phyloP scores from a whole-genome alignment of 352 stramenopile species.

The Phytophthora pisi region DNA sequence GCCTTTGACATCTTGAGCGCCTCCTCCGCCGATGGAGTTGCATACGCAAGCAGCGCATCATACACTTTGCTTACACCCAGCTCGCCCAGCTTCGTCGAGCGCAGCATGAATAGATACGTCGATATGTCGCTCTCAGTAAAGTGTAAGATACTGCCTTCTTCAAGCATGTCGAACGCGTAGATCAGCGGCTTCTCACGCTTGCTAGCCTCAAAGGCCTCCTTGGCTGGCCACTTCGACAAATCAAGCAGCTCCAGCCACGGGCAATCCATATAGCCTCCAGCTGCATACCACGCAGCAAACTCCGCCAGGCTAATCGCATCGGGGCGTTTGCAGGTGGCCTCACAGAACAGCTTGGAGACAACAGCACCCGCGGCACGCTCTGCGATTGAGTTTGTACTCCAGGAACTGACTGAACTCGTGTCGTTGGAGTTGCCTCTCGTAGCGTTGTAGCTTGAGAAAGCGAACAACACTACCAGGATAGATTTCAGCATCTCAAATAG shows the following conservation, averaged over 20 bases:
- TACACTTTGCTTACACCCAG: conserved; percentile 82
- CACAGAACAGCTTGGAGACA: conserved; percentile 90
- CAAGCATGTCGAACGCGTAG: conserved; percentile 86
- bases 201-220: conserved; percentile 87
- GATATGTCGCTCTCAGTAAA: conserved; percentile 88
- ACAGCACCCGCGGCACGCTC: conserved; percentile 88
- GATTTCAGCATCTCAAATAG: conserved; percentile 87
- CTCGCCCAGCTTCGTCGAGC: conserved; percentile 77
- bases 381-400: conserved; percentile 83
- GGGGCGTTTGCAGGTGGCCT: conserved; percentile 61
- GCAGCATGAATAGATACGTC: conserved; percentile 85
- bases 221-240: conserved; percentile 94
- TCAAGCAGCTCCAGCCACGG: conserved; percentile 97
- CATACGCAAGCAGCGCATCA: conserved; percentile 74
- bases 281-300: conserved; percentile 97
- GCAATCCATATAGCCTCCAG: conserved; percentile 93
- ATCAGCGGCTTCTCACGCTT: conserved; percentile 85
- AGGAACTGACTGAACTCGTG: conserved; percentile 56
- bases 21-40: conserved; percentile 75
- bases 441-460: conserved; percentile 82
- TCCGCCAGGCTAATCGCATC: conserved; percentile 92
- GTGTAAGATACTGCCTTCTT: conserved; percentile 85
- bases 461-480: conserved; percentile 82
- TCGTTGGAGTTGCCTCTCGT: conserved; percentile 69
- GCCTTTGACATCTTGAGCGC: conserved; percentile 68